These are phyloP conservation scores for Corymbia calophylla DNA, from an alignment of 441 rosid genomes.

Conservation along the genomic window DNA sequence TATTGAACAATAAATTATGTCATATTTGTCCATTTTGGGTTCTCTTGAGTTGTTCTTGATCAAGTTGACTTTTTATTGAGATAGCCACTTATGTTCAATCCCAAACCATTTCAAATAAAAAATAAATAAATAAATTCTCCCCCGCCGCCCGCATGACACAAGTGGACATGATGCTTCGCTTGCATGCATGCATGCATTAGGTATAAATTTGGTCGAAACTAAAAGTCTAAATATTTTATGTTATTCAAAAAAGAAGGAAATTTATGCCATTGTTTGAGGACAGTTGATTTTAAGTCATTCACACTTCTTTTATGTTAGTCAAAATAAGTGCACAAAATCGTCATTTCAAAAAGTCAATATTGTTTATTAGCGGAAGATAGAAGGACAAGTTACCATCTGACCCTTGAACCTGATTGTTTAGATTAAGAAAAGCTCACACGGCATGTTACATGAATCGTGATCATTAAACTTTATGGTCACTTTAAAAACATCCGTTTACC, in stretches of 20 bases:
- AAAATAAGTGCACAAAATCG: not conserved
- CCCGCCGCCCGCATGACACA: too few relatives aligned
- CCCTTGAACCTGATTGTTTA: not conserved
- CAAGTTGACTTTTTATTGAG: not conserved
- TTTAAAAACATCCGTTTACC: too few relatives aligned
- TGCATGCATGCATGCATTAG: too few relatives aligned
- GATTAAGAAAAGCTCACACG: not conserved
- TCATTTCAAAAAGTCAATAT: not conserved
- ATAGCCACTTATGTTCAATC: not conserved
- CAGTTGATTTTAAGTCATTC: not conserved
- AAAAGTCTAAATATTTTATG: not conserved
- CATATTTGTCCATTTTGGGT: too few relatives aligned
- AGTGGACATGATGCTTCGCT: not conserved
- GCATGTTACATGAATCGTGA: not conserved
- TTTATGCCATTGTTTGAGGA: not conserved
- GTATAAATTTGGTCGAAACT: not conserved
- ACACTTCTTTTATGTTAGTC: not conserved
- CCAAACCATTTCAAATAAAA: not conserved
- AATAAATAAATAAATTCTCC: too few relatives aligned
- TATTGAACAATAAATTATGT: too few relatives aligned
- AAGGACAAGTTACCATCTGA: not conserved
- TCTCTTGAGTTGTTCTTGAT: not conserved
- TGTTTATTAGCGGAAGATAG: not conserved
- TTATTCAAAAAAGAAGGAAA: too few relatives aligned
- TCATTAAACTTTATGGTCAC: too few relatives aligned